Evolutionary conservation across 2,329 filamentous ascomycete genomes (phyloP).

Genomic region (Talaromyces verruculosus): DNA sequence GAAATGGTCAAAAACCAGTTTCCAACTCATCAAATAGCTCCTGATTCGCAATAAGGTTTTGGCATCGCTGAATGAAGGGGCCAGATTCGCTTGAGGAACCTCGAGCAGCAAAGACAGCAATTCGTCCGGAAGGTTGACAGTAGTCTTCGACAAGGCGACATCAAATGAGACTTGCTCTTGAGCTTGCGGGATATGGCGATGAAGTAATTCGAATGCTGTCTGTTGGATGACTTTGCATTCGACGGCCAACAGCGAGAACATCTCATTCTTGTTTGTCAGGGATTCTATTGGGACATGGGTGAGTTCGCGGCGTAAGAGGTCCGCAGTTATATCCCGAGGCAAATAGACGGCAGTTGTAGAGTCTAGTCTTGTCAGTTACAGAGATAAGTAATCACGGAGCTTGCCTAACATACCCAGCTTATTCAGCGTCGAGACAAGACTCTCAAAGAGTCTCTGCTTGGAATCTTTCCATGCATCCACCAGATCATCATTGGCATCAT

Average conservation of each 20-base stretch:
- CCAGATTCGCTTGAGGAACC: conserved; percentile 69
- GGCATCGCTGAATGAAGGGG: conserved; percentile 63
- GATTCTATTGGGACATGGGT: conserved; percentile 62
- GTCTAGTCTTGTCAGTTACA: conserved; percentile 31
- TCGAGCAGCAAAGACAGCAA: conserved; percentile 80
- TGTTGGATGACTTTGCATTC: conserved; percentile 74
- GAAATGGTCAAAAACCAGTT: conserved; percentile 85
- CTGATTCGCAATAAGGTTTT: conserved; percentile 68
- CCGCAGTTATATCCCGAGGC: conserved; percentile 72
- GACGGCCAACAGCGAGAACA: conserved; percentile 75
- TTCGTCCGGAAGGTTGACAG: conserved; percentile 76
- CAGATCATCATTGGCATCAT: conserved; percentile 82
- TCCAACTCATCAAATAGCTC: conserved; percentile 85
- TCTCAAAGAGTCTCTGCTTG: conserved; percentile 59
- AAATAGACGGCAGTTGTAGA: conserved; percentile 58
- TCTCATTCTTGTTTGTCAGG: conserved; percentile 63
- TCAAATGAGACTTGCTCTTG: conserved; percentile 85
- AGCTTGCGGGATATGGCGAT: conserved; percentile 71
- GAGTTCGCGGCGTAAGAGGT: conserved; percentile 69
- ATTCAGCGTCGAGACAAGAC: conserved; percentile 44
- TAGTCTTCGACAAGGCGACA: conserved; percentile 53
- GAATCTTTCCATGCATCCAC: conserved; percentile 68
- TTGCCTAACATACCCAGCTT: conserved; percentile 39
- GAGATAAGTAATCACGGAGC: neutral
- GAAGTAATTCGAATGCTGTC: conserved; percentile 76